Conservation (phyloP, 2,329 filamentous ascomycete species). For the Alternaria triticimaculans region DNA sequence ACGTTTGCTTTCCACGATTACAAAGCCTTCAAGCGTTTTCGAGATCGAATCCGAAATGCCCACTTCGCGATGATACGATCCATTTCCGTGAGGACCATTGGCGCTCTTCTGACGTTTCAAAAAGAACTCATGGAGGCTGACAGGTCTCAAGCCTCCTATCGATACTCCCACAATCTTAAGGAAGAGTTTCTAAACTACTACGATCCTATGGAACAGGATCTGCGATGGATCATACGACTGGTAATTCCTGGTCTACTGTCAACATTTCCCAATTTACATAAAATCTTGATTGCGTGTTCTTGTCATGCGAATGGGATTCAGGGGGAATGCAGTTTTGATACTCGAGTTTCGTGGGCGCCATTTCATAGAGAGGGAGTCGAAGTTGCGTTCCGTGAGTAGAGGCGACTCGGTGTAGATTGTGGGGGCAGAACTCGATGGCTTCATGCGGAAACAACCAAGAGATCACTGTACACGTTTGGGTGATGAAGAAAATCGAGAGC, state of each 20-base stretch:
- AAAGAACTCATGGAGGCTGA: not conserved
- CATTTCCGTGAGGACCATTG: not conserved
- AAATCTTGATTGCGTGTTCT: not conserved
- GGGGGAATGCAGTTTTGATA: not conserved
- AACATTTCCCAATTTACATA: not conserved
- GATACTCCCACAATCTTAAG: not conserved
- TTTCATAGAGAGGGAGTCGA: not conserved
- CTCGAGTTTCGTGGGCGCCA: not conserved
- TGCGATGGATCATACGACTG: not conserved
- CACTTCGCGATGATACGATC: not conserved
- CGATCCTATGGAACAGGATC: not conserved
- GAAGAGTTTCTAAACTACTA: not conserved
- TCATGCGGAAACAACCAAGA: not conserved
- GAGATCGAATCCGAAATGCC: not conserved
- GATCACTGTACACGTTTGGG: not conserved
- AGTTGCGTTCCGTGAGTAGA: not conserved
- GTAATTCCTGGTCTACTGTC: not conserved
- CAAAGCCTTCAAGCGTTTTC: not conserved
- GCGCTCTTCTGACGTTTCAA: not conserved
- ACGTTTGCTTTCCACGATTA: not conserved
- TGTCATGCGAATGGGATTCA: not conserved
- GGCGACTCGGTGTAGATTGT: not conserved
- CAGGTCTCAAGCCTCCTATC: not conserved
- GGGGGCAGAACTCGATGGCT: not conserved
- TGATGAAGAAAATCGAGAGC: not conserved